Base-by-base conservation (phyloP, 306 rosid species). In the Lotus japonicus region DNA sequence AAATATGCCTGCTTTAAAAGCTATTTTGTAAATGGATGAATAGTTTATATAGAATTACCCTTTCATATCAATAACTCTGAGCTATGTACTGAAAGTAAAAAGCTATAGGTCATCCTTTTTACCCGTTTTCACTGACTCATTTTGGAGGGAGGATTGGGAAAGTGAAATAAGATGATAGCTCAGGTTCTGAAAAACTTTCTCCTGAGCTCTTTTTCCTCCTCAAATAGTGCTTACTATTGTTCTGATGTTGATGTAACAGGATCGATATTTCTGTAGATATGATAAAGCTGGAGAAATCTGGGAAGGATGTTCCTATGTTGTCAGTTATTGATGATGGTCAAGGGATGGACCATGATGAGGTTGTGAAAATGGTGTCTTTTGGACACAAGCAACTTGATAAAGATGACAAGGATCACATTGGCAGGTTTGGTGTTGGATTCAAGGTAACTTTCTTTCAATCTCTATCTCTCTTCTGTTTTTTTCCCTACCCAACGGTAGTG, bases 341-440 rank as follows among this genome's bases (percentile, higher is more conserved):
- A 5, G 89, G 89, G 62, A 85, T 85, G 89, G 75, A 58, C 70
- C 82, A 82, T 71, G 76, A 73, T 5, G 86, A 82, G 56, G 45
- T 85, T 61, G 45, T 82, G 69, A 76, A 58, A 65, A 85, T 85
- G 89, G 75, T 78, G 49, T 79, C 71, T 56, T 72, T 85, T 66
- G 89, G 86, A 16, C 89, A 82, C 65, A 85, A 79, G 28, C 74
- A 60, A 17, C 77, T 74, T 45, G 66, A 73, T 23, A 35, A 50
- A 54, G 77, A 70, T 17, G 70, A 73, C 51, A 64, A 28, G 48
- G 81, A 79, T 69, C 84, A 59, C 52, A 85, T 85, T 70, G 89
- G 89, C 66, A 85, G 80, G 77, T 84, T 79, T 76, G 86, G 89
- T 35, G 72, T 84, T 73, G 89, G 89, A 51, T 84, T 82, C 66